Evolutionary conservation across 1,139 yeast genomes (phyloP), one percentile per base, ranked within the genome.

Genomic region (Suhomyces taliae): DNA sequence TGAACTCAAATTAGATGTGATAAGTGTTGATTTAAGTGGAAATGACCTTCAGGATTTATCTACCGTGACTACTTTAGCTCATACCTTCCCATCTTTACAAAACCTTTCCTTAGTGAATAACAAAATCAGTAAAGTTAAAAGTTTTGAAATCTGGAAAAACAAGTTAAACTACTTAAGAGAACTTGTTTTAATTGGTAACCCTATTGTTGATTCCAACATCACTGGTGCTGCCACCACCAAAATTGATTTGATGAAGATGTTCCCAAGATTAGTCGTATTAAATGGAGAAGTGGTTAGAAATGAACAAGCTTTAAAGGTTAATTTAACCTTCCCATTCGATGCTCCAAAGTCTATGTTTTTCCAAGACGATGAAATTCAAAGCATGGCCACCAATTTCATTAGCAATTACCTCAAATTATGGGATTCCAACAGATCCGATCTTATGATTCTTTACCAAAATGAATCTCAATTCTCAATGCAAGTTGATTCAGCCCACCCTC

Each of bases 81-180:
- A 79, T 46, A 76, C 90, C 2, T 91, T 80, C 58, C 99, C 99
- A 6, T 60, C 70, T 31, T 72, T 93, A 59, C 78, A 82, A 55
- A 93, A 93, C 67, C 74, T 93, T 53, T 86, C 97, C 6, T 70
- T 93, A 52, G 85, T 88, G 39, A 82, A 88, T 61, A 93, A 93
- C 65, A 80, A 78, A 48, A 79, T 93, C 39, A 59, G 78, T 29
- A 77, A 76, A 49, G 58, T 85, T 36, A 80, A 79, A 49, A 72
- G 80, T 10, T 77, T 93, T 53, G 96, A 89, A 47, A 69, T 78
- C 19, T 88, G 96, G 90, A 83, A 83, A 54, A 82, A 86, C 64
- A 90, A 90, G 68, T 80, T 93, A 56, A 81, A 81, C 41, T 70
- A 70, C 37, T 69, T 95, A 45, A 76, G 95, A 48, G 98, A 93